Evolutionary conservation across 1,284 basidiomycete genomes (phyloP).

Genomic region (Schizophyllum commune): DNA sequence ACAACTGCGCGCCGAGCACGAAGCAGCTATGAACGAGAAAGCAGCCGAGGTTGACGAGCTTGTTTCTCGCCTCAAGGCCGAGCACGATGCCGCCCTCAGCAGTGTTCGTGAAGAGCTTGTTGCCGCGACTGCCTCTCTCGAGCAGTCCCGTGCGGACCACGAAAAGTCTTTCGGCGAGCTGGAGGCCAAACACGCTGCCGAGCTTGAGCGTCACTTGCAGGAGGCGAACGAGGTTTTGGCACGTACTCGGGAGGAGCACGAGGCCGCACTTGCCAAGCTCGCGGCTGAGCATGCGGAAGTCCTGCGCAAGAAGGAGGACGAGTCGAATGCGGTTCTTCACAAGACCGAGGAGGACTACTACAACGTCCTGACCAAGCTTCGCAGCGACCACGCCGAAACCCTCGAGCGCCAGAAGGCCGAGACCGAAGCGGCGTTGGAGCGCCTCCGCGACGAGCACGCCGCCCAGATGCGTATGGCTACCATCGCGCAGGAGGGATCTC

Average conservation of each 20-base stretch:
- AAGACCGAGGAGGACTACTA: constrained; percentile 76
- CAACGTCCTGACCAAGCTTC: constrained; percentile 64
- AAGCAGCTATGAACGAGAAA: constrained; percentile 44
- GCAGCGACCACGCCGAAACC: constrained; percentile 56
- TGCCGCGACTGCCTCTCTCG: constrained; percentile 32
- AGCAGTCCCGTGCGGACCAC: constrained; percentile 44
- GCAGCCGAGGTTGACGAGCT: constrained; percentile 43
- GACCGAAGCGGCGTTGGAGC: constrained; percentile 48
- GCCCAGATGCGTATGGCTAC: constrained; percentile 61
- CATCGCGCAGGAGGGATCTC: constrained; percentile 62
- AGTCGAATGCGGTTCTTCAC: constrained; percentile 44
- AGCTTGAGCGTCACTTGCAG: constrained; percentile 36
- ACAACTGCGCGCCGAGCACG: constrained; percentile 45
- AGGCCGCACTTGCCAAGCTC: constrained; percentile 39
- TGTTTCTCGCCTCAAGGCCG: constrained; percentile 33
- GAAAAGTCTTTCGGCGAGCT: constrained; percentile 43
- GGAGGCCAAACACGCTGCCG: constrained; percentile 37
- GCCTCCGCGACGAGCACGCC: constrained; percentile 65
- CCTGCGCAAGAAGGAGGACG: constrained; percentile 55
- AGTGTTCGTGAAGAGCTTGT: constrained; percentile 37
- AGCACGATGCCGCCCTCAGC: constrained; percentile 28
- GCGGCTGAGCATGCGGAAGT: constrained; percentile 45
- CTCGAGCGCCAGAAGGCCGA: constrained; percentile 55
- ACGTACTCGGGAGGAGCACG: constrained; percentile 43
- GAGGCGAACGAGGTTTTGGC: constrained; percentile 42